Percentiles rank a stretch among this genome's conserved stretches.
Evolutionary conservation across 495 filamentous ascomycete species (phyloP).

Genomic region (Xylaria intraflava): DNA sequence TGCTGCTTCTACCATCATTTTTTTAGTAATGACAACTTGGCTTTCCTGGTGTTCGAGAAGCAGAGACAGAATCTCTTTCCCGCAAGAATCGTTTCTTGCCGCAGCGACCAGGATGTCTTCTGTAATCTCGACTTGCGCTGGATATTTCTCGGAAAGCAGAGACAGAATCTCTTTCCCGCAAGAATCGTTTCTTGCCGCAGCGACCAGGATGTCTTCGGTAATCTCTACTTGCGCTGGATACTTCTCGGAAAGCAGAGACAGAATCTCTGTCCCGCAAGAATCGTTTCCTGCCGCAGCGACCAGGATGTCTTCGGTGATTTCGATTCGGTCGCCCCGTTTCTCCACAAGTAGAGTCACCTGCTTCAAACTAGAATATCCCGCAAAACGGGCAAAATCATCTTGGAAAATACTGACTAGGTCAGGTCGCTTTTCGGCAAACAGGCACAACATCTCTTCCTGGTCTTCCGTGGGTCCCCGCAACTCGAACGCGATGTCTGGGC

Average conservation of each 20-base stretch:
- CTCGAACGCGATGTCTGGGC: no score
- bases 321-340: neutral
- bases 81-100: neutral
- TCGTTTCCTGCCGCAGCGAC: neutral
- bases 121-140: neutral
- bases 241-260: neutral
- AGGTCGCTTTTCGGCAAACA: neutral
- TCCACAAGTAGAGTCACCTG: neutral
- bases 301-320: neutral
- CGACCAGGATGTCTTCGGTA: neutral
- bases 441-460: no score
- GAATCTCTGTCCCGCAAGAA: neutral
- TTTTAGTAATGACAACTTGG: neutral
- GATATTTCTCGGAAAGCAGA: neutral
- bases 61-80: neutral
- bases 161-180: neutral
- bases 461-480: no score
- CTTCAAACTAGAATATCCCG: neutral
- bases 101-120: neutral
- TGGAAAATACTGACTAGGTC: neutral
- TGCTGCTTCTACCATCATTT: neutral
- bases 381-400: no score
- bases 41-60: neutral
- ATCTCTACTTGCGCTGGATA: neutral
- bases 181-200: neutral